These are phyloP conservation scores for Trebouxia sp. DNA, from an alignment of 139 green algal genomes.

Conservation along the genomic window DNA sequence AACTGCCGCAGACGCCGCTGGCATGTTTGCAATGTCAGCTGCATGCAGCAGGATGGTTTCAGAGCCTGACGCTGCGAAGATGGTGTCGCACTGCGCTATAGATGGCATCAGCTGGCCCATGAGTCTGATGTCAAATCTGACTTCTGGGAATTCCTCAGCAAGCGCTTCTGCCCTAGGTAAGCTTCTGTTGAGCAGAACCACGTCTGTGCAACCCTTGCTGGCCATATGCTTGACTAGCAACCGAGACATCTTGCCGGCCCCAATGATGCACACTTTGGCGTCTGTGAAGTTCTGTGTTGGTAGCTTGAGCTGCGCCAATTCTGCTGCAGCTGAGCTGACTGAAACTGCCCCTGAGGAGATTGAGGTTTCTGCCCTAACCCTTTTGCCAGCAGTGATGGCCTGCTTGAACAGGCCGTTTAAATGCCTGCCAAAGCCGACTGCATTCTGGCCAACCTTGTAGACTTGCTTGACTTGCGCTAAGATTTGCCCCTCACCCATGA, in stretches of 20 bases:
- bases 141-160: constrained; percentile 94
- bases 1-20: constrained; percentile 54
- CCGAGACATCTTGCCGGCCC: constrained; percentile 97
- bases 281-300: constrained; percentile 81
- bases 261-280: constrained; percentile 90
- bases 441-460: constrained; percentile 92
- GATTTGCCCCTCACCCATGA: constrained; percentile 99
- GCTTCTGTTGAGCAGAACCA: constrained; percentile 93
- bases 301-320: constrained; percentile 98
- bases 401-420: constrained; percentile 98
- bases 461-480: constrained; percentile 96
- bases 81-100: constrained; percentile 78
- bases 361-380: constrained; percentile 92
- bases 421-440: constrained; percentile 92
- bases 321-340: constrained; percentile 93
- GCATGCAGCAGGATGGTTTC: constrained; percentile 85
- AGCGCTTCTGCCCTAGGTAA: constrained; percentile 87
- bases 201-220: constrained; percentile 91
- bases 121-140: constrained; percentile 91
- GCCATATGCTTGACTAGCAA: constrained; percentile 98
- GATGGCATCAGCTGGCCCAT: constrained; percentile 90
- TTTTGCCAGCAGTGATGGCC: constrained; percentile 77
- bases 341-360: constrained; percentile 94
- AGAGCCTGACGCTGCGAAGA: constrained; percentile 91
- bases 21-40: constrained; percentile 73